These are phyloP conservation scores for Beauveria medogensis DNA, from an alignment of 2,329 filamentous ascomycete genomes.

Conservation along the genomic window DNA sequence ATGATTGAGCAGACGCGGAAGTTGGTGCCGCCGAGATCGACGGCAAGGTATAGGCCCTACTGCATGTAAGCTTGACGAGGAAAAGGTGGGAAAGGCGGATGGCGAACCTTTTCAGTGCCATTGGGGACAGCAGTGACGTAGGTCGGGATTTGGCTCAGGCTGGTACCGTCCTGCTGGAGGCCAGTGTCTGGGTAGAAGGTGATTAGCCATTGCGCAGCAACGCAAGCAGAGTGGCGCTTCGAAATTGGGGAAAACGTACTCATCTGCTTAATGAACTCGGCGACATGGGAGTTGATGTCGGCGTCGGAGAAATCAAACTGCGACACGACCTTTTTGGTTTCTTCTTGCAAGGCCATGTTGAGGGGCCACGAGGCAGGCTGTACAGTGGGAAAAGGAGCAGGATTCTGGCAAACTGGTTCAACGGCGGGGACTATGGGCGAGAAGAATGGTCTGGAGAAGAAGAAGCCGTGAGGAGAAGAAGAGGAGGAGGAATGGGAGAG, in stretches of 20 bases:
- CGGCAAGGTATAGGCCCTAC: slow-evolving; percentile 88
- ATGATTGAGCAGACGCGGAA: slow-evolving; percentile 95
- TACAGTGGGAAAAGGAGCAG: slow-evolving; percentile 44
- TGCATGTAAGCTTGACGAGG: slow-evolving; percentile 1
- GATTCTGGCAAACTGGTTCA: slow-evolving; percentile 46
- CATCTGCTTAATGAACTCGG: slow-evolving; percentile 84
- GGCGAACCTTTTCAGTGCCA: slow-evolving; percentile 83
- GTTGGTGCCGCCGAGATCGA: slow-evolving; percentile 97
- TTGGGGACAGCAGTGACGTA: slow-evolving; percentile 95
- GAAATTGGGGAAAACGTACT: slow-evolving; percentile 32
- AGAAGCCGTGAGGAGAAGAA: slow-evolving; percentile 16
- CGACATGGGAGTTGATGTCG: slow-evolving; percentile 70
- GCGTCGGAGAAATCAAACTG: slow-evolving; percentile 79
- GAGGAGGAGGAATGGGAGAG: slow-evolving; percentile 13
- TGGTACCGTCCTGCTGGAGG: slow-evolving; percentile 66
- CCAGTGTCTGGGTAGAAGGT: slow-evolving; percentile 58
- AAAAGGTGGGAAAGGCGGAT: slow-evolving; percentile 7
- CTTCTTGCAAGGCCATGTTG: slow-evolving; percentile 56
- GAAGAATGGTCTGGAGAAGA: slow-evolving; percentile 24
- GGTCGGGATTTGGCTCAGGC: slow-evolving; percentile 90
- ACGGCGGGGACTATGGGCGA: slow-evolving; percentile 27
- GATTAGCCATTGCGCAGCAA: slow-evolving; percentile 1
- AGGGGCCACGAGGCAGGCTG: slow-evolving; percentile 46
- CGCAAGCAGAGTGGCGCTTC: too few relatives aligned
- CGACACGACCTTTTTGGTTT: slow-evolving; percentile 71